Evolutionary conservation across 83 land plant species (phyloP).

Genomic region (Picea mariana): DNA sequence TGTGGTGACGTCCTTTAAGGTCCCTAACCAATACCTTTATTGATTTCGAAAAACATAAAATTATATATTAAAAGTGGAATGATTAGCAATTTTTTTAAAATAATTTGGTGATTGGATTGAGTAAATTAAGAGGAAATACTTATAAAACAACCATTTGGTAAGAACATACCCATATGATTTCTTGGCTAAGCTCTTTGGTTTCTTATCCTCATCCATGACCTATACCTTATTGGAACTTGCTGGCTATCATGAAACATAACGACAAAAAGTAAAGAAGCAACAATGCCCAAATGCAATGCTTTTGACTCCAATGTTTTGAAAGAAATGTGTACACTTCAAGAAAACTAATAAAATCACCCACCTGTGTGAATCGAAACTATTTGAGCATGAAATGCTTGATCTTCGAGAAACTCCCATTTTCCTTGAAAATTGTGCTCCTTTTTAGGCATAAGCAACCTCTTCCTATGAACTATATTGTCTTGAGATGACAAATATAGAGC

Average conservation of each 20-base stretch:
- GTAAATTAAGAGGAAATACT: background rate
- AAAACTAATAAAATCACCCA: background rate
- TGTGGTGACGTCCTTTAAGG: no score
- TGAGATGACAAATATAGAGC: constrained; percentile 41
- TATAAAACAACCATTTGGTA: background rate
- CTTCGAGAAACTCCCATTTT: constrained; percentile 46
- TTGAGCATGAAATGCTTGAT: constrained; percentile 45
- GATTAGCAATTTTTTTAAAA: no score
- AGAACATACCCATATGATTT: no score
- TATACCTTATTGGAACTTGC: background rate
- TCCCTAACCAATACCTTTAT: no score
- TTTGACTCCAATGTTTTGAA: no score
- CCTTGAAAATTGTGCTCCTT: constrained; percentile 46
- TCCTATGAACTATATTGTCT: constrained; percentile 19
- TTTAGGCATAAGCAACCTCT: constrained; percentile 52
- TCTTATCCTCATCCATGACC: background rate
- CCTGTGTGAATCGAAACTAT: constrained; percentile 69
- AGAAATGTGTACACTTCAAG: background rate
- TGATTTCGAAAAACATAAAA: no score
- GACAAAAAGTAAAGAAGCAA: background rate
- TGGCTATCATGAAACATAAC: background rate
- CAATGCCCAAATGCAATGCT: no score
- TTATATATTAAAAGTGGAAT: background rate
- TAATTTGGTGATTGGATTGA: no score
- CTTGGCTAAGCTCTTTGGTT: no score